Evolutionary conservation across 2,329 filamentous ascomycete genomes (phyloP), one percentile per base, ranked within the genome.

Genomic region (Xylaria sp.): DNA sequence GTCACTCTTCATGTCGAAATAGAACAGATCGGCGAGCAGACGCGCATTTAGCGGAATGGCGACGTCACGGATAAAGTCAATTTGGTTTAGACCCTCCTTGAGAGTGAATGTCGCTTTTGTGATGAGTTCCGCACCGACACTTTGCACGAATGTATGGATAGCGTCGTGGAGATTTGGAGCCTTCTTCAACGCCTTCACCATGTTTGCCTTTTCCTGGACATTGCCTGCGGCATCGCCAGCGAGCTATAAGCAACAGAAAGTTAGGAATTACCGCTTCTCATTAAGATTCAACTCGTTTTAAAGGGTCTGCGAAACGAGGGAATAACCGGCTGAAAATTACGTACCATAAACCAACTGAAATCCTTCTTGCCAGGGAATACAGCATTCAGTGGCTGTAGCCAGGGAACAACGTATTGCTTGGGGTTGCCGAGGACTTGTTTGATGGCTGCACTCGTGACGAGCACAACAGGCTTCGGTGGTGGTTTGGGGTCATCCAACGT

Each of bases 1-100:
- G 0, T 79, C 74, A 0, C 81, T 83, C 66, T 85, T 84, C 29
- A 89, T 68, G 3, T 87, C 86, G 33, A 87, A 76, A 54, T 84
- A 85, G 71, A 87, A 86, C 11, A 85, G 75, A 41, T 86, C 82
- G 0, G 84, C 80, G 1, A 86, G 78, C 68, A 85, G 81, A 43
- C 81, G 76, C 2, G 85, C 80, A 4, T 85, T 86, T 1, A 83
- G 76, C 10, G 87, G 83, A 62, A 88, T 87, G 15, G 83, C 84
- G 13, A 89, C 81, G 49, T 87, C 84, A 11, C 78, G 77, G 54
- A 80, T 73, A 19, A 80, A 64, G 48, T 80, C 78, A 27, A 80
- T 70, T 64, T 80, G 78, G 60, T 74, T 69, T 1, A 80, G 73
- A 0, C 74, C 76, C 35, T 75, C 67, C 52, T 69, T 69, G 17